Evolutionary conservation across 2,329 filamentous ascomycete species (phyloP).

Genomic region (Colletotrichum nymphaeae): DNA sequence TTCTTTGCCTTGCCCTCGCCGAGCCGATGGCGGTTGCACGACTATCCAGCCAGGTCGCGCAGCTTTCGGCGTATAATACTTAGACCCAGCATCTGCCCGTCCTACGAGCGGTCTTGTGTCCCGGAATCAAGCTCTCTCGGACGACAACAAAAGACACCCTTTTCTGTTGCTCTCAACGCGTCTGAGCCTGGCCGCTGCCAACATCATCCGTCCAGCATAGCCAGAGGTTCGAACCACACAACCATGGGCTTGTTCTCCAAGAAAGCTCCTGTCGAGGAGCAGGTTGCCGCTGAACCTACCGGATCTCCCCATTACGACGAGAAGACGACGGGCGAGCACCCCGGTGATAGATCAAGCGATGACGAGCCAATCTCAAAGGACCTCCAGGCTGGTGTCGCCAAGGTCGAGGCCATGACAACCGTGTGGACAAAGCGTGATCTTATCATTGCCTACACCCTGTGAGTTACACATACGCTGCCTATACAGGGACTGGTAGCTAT

Average conservation of each 20-base stretch:
- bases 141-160: neutral
- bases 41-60: neutral
- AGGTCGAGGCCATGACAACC: conserved; percentile 60
- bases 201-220: neutral
- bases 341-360: conserved; percentile 40
- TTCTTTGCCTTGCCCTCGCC: conserved; percentile 16
- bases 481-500: neutral
- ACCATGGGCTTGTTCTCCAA: conserved; percentile 26
- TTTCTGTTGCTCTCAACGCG: neutral
- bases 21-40: conserved; percentile 25
- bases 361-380: conserved; percentile 46
- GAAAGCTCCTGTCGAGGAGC: conserved; percentile 26
- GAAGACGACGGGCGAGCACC: conserved; percentile 17
- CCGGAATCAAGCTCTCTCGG: neutral
- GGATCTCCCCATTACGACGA: conserved; percentile 8
- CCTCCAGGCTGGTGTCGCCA: conserved; percentile 58
- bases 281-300: conserved; percentile 9
- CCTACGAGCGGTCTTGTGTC: too few species aligned
- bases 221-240: neutral
- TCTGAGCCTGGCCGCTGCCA: neutral
- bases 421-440: conserved; percentile 55
- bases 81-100: neutral
- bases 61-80: conserved; percentile 1
- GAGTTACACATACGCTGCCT: conserved; percentile 37
- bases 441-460: conserved; percentile 56